phyloP scores from a whole-genome alignment of 2,329 filamentous ascomycete species.

The Lizonia empirigonia region DNA sequence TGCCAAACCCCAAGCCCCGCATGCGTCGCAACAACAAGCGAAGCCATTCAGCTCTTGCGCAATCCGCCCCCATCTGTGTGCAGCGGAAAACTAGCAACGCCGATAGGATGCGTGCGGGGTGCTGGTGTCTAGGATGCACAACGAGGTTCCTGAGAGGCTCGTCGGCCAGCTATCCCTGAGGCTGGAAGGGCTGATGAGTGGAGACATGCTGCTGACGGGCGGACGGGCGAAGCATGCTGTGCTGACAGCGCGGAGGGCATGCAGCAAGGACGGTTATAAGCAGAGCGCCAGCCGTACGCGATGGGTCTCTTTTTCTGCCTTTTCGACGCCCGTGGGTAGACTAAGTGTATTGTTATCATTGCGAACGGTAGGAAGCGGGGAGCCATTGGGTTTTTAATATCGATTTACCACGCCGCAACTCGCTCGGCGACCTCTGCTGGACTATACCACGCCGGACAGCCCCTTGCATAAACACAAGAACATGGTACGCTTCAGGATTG shows the following conservation, averaged over 20 bases:
- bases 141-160: slow-evolving; percentile 8
- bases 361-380: neutral
- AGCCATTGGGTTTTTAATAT: neutral
- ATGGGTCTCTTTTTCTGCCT: neutral
- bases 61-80: slow-evolving; percentile 8
- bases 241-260: slow-evolving; percentile 3
- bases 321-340: neutral
- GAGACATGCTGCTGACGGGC: slow-evolving; percentile 17
- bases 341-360: neutral
- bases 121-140: neutral
- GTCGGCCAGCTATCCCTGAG: slow-evolving; percentile 13
- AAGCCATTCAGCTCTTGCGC: slow-evolving; percentile 13
- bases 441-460: neutral
- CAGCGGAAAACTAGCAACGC: neutral
- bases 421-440: neutral
- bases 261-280: slow-evolving; percentile 9
- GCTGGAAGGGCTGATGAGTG: slow-evolving; percentile 12
- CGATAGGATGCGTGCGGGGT: neutral
- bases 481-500: slow-evolving; percentile 19
- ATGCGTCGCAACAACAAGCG: slow-evolving; percentile 11
- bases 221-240: slow-evolving; percentile 9
- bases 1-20: neutral
- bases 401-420: neutral
- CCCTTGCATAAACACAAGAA: neutral
- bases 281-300: slow-evolving; percentile 11